phyloP scores from a whole-genome alignment of 768 basidiomycete genomes.

The Russula olivacea region DNA sequence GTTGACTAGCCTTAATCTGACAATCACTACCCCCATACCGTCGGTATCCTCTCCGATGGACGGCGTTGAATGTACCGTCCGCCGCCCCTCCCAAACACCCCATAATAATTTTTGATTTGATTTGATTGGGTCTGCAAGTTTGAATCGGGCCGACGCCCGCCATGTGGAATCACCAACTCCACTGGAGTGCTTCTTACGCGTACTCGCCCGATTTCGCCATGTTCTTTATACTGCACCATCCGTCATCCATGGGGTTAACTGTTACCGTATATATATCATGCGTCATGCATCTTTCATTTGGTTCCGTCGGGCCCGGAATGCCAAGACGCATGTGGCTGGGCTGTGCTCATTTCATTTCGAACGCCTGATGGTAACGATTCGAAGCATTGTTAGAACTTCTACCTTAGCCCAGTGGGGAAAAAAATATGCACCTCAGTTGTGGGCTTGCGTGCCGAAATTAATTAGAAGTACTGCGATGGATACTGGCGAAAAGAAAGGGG shows the following conservation, averaged over 20 bases:
- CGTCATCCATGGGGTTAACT: neutral
- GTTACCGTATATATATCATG: neutral
- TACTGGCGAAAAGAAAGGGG: neutral
- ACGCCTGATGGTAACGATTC: neutral
- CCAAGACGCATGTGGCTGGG: neutral
- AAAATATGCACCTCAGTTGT: neutral
- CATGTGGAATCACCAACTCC: neutral
- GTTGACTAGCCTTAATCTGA: neutral
- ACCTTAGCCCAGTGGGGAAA: neutral
- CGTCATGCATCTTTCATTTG: neutral
- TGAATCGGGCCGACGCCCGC: neutral
- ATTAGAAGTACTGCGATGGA: neutral
- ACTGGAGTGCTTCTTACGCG: too few species aligned
- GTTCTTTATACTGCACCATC: too few species aligned
- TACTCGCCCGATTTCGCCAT: neutral
- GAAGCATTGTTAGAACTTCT: neutral
- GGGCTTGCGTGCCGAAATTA: neutral
- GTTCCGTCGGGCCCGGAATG: neutral
- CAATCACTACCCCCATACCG: neutral
- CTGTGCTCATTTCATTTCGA: neutral
- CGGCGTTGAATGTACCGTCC: neutral
- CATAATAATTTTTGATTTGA: neutral
- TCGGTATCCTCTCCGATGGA: neutral
- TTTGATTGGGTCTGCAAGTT: neutral
- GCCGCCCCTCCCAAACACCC: neutral